Evolutionary conservation across 2,329 filamentous ascomycete species (phyloP).

Genomic region (Hypocrella siamensis): DNA sequence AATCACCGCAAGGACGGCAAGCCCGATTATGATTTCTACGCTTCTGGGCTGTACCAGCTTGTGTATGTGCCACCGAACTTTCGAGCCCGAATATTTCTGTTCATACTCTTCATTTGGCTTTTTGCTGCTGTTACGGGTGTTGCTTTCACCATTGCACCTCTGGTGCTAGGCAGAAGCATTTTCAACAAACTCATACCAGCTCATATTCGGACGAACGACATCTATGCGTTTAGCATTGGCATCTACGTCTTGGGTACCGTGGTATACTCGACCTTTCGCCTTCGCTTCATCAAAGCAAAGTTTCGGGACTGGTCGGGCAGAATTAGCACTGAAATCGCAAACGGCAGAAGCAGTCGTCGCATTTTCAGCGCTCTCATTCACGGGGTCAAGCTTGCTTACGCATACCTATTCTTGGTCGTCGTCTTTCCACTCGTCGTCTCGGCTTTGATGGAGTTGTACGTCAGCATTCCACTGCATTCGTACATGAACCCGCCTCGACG

Average conservation of each 20-base stretch:
- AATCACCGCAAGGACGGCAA: constrained; percentile 47
- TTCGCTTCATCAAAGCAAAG: constrained; percentile 20
- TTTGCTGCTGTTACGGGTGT: constrained; percentile 85
- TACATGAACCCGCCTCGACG: constrained; percentile 38
- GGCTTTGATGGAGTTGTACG: constrained; percentile 70
- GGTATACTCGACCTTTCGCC: constrained; percentile 44
- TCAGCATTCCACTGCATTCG: constrained; percentile 74
- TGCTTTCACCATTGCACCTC: constrained; percentile 68
- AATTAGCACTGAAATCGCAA: constrained; percentile 9
- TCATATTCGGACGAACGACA: constrained; percentile 71
- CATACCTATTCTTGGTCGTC: constrained; percentile 59
- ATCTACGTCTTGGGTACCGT: constrained; percentile 63
- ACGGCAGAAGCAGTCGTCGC: constrained; percentile 9
- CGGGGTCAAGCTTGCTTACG: constrained; percentile 46
- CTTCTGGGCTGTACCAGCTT: constrained; percentile 46
- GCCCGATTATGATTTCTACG: constrained; percentile 31
- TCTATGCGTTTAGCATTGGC: constrained; percentile 89
- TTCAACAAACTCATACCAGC: constrained; percentile 58
- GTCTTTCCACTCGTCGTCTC: constrained; percentile 70
- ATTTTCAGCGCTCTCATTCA: constrained; percentile 14
- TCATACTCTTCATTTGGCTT: constrained; percentile 82
- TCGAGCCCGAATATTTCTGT: constrained; percentile 60
- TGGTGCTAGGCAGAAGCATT: constrained; percentile 69
- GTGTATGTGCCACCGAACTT: constrained; percentile 82
- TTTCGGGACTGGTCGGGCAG: constrained; percentile 14